These are phyloP conservation scores for Aspergillus saccharolyticus DNA, from an alignment of 495 filamentous ascomycete species.

Conservation along the genomic window DNA sequence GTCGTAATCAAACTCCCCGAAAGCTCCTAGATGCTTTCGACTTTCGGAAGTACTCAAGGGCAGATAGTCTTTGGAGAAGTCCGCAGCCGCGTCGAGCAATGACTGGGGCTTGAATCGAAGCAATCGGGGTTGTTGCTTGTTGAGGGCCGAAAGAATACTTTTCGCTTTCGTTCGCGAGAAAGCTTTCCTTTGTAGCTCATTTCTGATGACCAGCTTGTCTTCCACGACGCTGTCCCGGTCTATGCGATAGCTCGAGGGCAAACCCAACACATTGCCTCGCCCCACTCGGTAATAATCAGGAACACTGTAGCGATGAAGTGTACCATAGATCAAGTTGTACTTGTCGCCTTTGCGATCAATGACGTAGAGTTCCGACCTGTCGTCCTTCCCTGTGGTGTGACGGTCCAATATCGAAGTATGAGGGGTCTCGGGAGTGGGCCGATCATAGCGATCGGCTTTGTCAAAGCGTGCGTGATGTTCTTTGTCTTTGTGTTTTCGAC, in stretches of 20 bases:
- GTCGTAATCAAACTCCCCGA: conserved; percentile 26
- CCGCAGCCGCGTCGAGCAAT: conserved; percentile 21
- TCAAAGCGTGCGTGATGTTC: conserved; percentile 8
- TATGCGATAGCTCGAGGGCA: conserved; percentile 43
- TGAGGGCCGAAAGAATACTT: conserved; percentile 17
- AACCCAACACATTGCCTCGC: conserved; percentile 54
- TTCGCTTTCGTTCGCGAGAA: conserved; percentile 20
- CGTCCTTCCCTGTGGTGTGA: conserved; percentile 17
- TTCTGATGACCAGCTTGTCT: conserved; percentile 41
- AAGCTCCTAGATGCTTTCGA: conserved; percentile 17
- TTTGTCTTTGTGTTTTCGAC: conserved; percentile 12
- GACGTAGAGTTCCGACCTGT: conserved; percentile 29
- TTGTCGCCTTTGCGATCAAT: conserved; percentile 58
- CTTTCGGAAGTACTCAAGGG: conserved; percentile 29
- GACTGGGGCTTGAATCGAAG: conserved; percentile 23
- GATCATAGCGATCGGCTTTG: conserved; percentile 1
- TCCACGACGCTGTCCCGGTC: conserved; percentile 46
- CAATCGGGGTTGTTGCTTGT: conserved; percentile 15
- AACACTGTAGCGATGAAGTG: conserved; percentile 54
- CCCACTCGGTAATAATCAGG: conserved; percentile 57
- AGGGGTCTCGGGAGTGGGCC: background rate
- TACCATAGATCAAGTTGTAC: conserved; percentile 56
- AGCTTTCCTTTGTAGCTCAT: conserved; percentile 22
- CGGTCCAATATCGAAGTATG: conserved; percentile 4
- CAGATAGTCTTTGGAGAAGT: conserved; percentile 39